Percentiles rank a stretch among this genome's conserved stretches.
Evolutionary conservation across 495 filamentous ascomycete genomes (phyloP).

Genomic region (Jackrogersella multiformis): DNA sequence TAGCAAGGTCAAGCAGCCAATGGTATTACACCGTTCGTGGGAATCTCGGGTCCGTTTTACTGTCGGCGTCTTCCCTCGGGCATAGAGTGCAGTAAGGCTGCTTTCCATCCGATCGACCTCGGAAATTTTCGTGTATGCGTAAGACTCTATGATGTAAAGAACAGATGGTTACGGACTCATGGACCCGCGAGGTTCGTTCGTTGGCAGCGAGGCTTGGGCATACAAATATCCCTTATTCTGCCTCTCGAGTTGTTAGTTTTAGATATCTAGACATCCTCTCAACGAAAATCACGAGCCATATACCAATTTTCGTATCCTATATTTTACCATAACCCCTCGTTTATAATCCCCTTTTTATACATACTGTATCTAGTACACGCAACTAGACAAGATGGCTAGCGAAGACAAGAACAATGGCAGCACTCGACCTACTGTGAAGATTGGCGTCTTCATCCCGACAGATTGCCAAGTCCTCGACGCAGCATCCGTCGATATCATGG

Average conservation of each 20-base stretch:
- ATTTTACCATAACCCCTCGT: neutral
- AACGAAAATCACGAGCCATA: neutral
- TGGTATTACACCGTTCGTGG: conserved; percentile 31
- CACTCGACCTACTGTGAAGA: conserved; percentile 13
- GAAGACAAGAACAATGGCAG: neutral
- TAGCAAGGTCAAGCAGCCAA: conserved; percentile 15
- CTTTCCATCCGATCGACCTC: conserved; percentile 5
- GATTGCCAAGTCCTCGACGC: conserved; percentile 60
- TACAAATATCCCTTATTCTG: conserved; percentile 17
- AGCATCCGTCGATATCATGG: conserved; percentile 59
- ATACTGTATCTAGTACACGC: neutral
- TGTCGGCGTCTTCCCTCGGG: neutral
- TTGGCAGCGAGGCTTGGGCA: neutral
- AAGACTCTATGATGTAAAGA: neutral
- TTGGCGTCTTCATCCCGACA: conserved; percentile 59
- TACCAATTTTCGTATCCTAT: neutral
- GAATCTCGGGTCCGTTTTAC: neutral
- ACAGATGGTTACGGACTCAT: neutral
- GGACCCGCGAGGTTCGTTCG: neutral
- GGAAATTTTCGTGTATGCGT: neutral
- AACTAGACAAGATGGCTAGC: conserved; percentile 23
- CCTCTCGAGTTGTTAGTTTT: neutral
- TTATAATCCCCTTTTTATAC: neutral
- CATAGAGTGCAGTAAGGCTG: neutral
- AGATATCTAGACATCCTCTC: neutral